These are phyloP conservation scores for Cicer chorassanicum DNA, from an alignment of 306 rosid genomes.

Conservation along the genomic window DNA sequence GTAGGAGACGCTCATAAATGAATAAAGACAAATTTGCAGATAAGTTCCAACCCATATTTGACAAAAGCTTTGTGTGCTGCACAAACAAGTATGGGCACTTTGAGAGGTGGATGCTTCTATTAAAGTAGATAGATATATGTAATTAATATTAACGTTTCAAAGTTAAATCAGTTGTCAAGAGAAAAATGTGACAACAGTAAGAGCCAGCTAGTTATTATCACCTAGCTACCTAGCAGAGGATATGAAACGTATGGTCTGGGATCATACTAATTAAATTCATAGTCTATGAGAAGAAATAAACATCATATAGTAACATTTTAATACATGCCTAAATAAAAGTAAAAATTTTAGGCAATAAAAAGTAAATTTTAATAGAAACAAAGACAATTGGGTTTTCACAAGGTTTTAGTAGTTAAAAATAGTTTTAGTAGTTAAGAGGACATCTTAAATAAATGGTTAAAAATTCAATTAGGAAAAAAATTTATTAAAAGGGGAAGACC, in stretches of 20 bases:
- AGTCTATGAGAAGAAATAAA: not conserved
- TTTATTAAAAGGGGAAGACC: too few relatives aligned
- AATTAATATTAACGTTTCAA: conserved; percentile 29
- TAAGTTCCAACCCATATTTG: conserved; percentile 43
- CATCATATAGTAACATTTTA: too few relatives aligned
- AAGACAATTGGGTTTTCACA: too few relatives aligned
- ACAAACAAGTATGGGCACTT: conserved; percentile 52
- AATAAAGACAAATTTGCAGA: conserved; percentile 59
- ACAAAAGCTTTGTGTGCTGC: conserved; percentile 33
- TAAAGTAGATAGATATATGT: conserved; percentile 39
- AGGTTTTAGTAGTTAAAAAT: too few relatives aligned
- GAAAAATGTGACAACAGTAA: conserved; percentile 40
- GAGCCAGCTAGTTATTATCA: not conserved
- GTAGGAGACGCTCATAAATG: conserved; percentile 56
- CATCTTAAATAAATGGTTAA: too few relatives aligned
- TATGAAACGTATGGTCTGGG: not conserved
- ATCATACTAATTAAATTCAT: not conserved
- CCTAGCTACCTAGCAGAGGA: not conserved
- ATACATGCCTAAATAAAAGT: too few relatives aligned
- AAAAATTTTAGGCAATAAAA: too few relatives aligned
- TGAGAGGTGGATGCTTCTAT: conserved; percentile 41
- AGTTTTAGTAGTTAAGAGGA: too few relatives aligned
- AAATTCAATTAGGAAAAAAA: too few relatives aligned
- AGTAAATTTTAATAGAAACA: too few relatives aligned
- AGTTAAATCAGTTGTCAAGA: conserved; percentile 12